These are phyloP conservation scores for Silybum marianum DNA, from an alignment of 129 eudicot species.

Conservation along the genomic window DNA sequence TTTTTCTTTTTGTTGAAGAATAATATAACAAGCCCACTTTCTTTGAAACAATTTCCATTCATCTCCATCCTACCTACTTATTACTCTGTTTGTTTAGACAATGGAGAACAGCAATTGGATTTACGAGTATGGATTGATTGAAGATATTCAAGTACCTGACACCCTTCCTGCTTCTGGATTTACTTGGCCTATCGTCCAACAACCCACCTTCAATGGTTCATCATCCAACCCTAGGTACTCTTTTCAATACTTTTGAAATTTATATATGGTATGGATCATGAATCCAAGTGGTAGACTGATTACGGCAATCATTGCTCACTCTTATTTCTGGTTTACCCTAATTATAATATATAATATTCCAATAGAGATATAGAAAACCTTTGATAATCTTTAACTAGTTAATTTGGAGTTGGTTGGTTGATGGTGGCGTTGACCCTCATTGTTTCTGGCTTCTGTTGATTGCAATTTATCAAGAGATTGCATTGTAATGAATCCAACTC, in stretches of 20 bases:
- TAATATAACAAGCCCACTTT: not conserved
- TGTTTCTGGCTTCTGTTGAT: too few relatives aligned
- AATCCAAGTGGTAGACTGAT: not conserved
- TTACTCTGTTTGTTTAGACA: not conserved
- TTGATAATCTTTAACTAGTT: not conserved
- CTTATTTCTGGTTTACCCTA: not conserved
- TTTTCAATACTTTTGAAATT: not conserved
- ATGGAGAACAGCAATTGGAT: conserved; percentile 80
- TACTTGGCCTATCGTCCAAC: conserved; percentile 61
- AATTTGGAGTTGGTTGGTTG: not conserved
- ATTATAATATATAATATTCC: not conserved
- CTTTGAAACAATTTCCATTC: too few relatives aligned
- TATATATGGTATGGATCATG: conserved; percentile 1
- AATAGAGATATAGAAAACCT: not conserved
- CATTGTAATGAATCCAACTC: too few relatives aligned
- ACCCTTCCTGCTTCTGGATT: conserved; percentile 50
- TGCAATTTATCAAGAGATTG: too few relatives aligned
- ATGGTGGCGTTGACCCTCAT: conserved; percentile 14
- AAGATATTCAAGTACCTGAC: conserved; percentile 56
- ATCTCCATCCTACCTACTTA: not conserved
- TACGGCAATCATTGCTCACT: not conserved
- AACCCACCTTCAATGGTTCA: conserved; percentile 47
- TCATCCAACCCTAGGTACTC: conserved; percentile 56
- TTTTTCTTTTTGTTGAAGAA: not conserved
- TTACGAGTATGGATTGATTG: conserved; percentile 64